Conservation (phyloP, 208 protist species). For the Vickermania ingenoplastis region DNA sequence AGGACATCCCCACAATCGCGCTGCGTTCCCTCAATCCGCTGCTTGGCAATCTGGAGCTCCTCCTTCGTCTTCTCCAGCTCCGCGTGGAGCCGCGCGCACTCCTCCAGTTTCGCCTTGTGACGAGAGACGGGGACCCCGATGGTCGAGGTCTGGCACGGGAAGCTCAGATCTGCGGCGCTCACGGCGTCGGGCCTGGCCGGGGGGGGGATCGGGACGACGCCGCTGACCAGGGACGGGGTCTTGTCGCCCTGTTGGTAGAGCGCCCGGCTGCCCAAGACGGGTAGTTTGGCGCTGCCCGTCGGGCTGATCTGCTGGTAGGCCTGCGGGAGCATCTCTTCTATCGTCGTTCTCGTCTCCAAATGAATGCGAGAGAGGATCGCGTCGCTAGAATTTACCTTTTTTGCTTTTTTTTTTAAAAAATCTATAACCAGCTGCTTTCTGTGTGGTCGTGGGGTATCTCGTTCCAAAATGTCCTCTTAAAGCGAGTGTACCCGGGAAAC, state of each 20-base stretch:
- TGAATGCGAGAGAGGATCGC: too few relatives aligned
- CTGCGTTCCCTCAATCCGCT: slow-evolving; percentile 6
- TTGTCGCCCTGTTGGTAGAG: not conserved
- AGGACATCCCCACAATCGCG: slow-evolving; percentile 4
- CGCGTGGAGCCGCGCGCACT: slow-evolving; percentile 18
- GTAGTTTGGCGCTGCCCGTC: not conserved
- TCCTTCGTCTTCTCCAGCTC: slow-evolving; percentile 7
- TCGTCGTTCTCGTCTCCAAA: too few relatives aligned
- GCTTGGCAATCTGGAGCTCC: slow-evolving; percentile 9
- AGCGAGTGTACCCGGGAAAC: too few relatives aligned
- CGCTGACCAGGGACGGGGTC: not conserved
- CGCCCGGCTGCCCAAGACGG: not conserved
- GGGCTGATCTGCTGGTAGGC: not conserved
- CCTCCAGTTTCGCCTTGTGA: slow-evolving; percentile 19
- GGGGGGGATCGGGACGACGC: not conserved
- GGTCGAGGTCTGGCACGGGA: not conserved
- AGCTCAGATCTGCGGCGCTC: not conserved
- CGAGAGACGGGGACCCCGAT: slow-evolving; percentile 12
- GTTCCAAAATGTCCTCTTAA: too few relatives aligned
- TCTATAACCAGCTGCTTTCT: too few relatives aligned
- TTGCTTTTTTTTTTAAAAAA: too few relatives aligned
- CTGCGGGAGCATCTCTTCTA: too few relatives aligned
- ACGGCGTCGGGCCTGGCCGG: too few relatives aligned
- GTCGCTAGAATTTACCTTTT: too few relatives aligned
- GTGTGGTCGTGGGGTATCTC: too few relatives aligned